Conservation (phyloP, 2,329 filamentous ascomycete genomes). For the Trichoderma cornu-damae region DNA sequence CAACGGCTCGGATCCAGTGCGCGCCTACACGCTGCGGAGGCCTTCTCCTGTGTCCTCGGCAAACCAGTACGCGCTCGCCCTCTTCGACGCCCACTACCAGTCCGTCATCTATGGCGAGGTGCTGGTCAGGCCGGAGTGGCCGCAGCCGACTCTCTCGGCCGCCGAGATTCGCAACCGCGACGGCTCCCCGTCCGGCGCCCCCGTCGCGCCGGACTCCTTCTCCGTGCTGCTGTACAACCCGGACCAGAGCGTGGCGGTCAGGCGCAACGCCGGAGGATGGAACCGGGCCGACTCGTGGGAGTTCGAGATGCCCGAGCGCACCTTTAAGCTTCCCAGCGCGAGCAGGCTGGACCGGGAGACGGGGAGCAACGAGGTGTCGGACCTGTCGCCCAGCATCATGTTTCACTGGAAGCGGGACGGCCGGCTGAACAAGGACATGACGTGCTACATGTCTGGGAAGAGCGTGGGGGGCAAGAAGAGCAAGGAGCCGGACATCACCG, state of each 20-base stretch:
- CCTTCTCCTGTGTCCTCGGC: constrained; percentile 63
- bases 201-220: constrained; percentile 72
- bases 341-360: constrained; percentile 73
- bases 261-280: constrained; percentile 69
- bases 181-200: constrained; percentile 53
- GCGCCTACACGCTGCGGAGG: constrained; percentile 75
- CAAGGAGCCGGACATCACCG: constrained; percentile 90
- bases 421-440: constrained; percentile 79
- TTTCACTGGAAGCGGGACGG: constrained; percentile 91
- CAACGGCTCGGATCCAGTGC: constrained; percentile 72
- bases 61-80: constrained; percentile 80
- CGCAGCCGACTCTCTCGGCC: constrained; percentile 72
- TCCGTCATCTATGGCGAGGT: constrained; percentile 86
- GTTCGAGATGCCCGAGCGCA: constrained; percentile 84
- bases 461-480: constrained; percentile 70
- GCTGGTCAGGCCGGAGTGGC: constrained; percentile 77
- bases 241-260: constrained; percentile 72
- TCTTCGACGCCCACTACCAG: constrained; percentile 75
- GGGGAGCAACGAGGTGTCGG: constrained; percentile 32
- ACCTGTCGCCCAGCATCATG: constrained; percentile 65
- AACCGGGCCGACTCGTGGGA: constrained; percentile 78
- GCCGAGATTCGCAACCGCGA: constrained; percentile 71
- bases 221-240: constrained; percentile 90
- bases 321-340: constrained; percentile 73
- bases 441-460: constrained; percentile 79